Evolutionary conservation across 306 rosid species (phyloP), one percentile per base, ranked within the genome.

Genomic region (Sphenostylis stenocarpa): DNA sequence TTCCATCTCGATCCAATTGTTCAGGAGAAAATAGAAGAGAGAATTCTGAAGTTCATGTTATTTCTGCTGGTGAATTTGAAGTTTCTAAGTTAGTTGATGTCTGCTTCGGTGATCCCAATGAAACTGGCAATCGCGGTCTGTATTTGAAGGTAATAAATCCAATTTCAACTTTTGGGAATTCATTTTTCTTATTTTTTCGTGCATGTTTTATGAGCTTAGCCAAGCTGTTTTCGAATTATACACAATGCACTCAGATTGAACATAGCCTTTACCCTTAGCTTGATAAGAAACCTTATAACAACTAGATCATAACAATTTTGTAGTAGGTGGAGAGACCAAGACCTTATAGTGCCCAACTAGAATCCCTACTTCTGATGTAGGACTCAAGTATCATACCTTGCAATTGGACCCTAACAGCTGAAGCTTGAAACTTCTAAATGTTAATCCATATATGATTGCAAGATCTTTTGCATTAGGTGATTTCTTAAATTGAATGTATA

Each of bases 91-190:
- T 94, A 34, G 72, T 92, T 73, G 97, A 86, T 87, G 77, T 94
- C 73, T 90, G 96, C 84, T 92, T 84, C 26, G 91, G 98, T 76
- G 97, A 94, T 79, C 98, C 96, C 75, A 80, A 51, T 75, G 58
- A 82, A 57, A 83, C 85, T 38, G 90, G 95, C 77, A 85, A 83
- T 72, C 88, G 71, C 64, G 80, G 89, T 57, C 72, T 94, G 51
- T 58, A 90, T 47, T 92, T 94, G 75, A 87, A 89, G 98, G 98
- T 94, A 91, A 78, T 52, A 38, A 56, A 78, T 78, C 65, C 51
- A 29, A 55, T 78, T 41, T 66, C 77, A 44, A 12, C 51, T 70
- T 78, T 43, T 19, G 39, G 72, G 44, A 47, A 1, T 58, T 49
- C 26, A 38, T 20, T 26, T 47, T 43, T 16, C 29, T 36, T 58